These are phyloP conservation scores for Lecanicillium sp. DNA, from an alignment of 2,329 filamentous ascomycete species.

Conservation along the genomic window DNA sequence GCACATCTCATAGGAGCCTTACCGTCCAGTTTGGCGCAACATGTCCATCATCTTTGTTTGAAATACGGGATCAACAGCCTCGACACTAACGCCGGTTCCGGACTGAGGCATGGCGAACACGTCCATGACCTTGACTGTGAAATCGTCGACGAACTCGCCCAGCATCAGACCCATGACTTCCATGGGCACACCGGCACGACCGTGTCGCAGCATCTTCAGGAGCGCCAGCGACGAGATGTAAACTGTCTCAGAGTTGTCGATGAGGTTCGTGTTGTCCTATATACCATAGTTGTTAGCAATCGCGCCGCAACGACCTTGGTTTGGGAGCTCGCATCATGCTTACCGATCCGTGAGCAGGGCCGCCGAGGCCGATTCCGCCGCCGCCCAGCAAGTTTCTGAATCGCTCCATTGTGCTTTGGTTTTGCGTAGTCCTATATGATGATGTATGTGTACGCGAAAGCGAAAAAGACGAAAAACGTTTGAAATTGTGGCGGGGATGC, in stretches of 20 bases:
- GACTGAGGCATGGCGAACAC: slow-evolving; percentile 99
- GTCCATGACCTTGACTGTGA: slow-evolving; percentile 95
- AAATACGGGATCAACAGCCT: slow-evolving; percentile 96
- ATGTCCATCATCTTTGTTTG: slow-evolving; percentile 99
- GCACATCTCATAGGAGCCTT: slow-evolving; percentile 24
- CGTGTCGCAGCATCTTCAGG: slow-evolving; percentile 97
- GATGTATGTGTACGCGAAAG: neutral
- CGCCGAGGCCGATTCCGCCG: slow-evolving; percentile 60
- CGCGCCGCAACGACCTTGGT: neutral
- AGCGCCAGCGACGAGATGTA: slow-evolving; percentile 97
- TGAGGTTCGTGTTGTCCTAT: slow-evolving; percentile 83
- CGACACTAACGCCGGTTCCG: slow-evolving; percentile 94
- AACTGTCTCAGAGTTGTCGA: slow-evolving; percentile 98
- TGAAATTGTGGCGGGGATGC: slow-evolving; percentile 5
- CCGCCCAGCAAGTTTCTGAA: slow-evolving; percentile 84
- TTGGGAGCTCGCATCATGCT: slow-evolving; percentile 19
- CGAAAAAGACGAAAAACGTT: neutral
- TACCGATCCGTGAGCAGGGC: slow-evolving; percentile 36
- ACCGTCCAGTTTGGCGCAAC: slow-evolving; percentile 95
- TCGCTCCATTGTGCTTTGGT: slow-evolving; percentile 67
- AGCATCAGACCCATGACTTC: slow-evolving; percentile 99
- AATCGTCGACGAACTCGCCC: slow-evolving; percentile 98
- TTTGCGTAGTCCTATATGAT: neutral
- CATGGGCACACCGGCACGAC: slow-evolving; percentile 96
- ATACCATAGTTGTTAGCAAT: slow-evolving; percentile 15